These are phyloP conservation scores for Micromonas commoda DNA, from an alignment of 139 green algal species.

Conservation along the genomic window DNA sequence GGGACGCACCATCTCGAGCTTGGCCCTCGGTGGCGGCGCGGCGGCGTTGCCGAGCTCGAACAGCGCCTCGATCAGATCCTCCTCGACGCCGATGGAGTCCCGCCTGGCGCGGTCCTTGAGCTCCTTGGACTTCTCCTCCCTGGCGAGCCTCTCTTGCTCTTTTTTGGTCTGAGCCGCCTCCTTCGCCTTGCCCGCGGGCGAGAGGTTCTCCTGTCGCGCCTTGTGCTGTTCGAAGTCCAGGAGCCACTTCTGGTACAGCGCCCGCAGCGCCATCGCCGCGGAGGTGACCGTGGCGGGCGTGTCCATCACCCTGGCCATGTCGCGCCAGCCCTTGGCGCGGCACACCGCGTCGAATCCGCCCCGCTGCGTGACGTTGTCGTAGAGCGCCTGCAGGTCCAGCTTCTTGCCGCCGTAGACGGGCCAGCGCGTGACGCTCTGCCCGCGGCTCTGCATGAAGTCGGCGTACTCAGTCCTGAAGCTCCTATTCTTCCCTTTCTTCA, in stretches of 20 bases:
- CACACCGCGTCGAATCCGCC: slow-evolving; percentile 63
- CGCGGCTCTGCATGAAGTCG: slow-evolving; percentile 44
- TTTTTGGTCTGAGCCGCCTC: not conserved
- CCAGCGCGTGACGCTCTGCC: slow-evolving; percentile 39
- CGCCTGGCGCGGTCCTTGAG: too few species aligned
- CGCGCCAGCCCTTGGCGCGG: slow-evolving; percentile 63
- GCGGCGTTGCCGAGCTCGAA: not conserved
- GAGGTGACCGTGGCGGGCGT: not conserved
- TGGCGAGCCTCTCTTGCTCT: not conserved
- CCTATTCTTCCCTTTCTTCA: slow-evolving; percentile 30
- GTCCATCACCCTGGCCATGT: slow-evolving; percentile 53
- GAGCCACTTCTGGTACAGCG: slow-evolving; percentile 71
- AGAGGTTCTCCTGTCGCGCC: not conserved
- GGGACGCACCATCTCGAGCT: slow-evolving; percentile 22
- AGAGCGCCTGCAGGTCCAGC: slow-evolving; percentile 64
- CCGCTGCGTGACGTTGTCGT: slow-evolving; percentile 48
- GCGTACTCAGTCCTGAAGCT: slow-evolving; percentile 54
- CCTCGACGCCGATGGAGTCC: not conserved
- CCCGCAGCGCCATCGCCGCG: slow-evolving; percentile 40
- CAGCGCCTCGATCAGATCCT: slow-evolving; percentile 20
- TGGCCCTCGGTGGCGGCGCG: not conserved
- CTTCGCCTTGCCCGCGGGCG: not conserved
- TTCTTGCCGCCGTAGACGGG: slow-evolving; percentile 58
- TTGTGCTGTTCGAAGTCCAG: slow-evolving; percentile 40
- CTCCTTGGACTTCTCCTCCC: not conserved